Evolutionary conservation across 495 filamentous ascomycete species (phyloP).

Genomic region (Hypoxylon trugodes): DNA sequence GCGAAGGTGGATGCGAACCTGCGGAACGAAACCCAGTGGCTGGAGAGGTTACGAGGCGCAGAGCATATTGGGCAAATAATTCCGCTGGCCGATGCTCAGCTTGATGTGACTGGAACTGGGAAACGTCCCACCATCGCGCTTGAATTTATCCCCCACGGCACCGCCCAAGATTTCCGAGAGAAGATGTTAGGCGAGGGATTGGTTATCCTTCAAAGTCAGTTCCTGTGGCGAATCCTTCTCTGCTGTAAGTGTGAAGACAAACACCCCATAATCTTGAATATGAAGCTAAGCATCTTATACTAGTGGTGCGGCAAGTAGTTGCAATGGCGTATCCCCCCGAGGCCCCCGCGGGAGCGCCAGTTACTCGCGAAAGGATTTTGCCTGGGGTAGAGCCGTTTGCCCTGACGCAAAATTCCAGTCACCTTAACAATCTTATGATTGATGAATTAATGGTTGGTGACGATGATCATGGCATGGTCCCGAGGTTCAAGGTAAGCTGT

Average conservation of each 20-base stretch:
- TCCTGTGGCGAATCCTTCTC: constrained; percentile 32
- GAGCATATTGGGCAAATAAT: constrained; percentile 33
- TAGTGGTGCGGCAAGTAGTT: constrained; percentile 25
- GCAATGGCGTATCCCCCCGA: constrained; percentile 31
- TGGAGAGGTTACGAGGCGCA: constrained; percentile 25
- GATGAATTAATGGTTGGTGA: not conserved
- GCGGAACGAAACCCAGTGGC: constrained; percentile 20
- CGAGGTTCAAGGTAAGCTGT: constrained; percentile 20
- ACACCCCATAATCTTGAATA: not conserved
- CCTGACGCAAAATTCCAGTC: constrained; percentile 25
- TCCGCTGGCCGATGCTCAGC: not conserved
- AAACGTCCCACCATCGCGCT: constrained; percentile 29
- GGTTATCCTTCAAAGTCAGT: not conserved
- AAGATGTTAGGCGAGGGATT: not conserved
- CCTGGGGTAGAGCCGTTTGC: not conserved
- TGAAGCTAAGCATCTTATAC: not conserved
- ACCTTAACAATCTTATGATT: constrained; percentile 18
- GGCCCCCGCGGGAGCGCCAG: not conserved
- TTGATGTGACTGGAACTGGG: constrained; percentile 7
- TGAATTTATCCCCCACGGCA: constrained; percentile 25
- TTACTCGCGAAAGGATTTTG: not conserved
- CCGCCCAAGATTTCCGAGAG: not conserved
- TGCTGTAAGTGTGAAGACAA: constrained; percentile 20
- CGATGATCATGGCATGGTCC: constrained; percentile 8
- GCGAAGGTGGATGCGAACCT: constrained; percentile 4